phyloP scores from a whole-genome alignment of 352 stramenopile genomes.

The Phytophthora europaea region DNA sequence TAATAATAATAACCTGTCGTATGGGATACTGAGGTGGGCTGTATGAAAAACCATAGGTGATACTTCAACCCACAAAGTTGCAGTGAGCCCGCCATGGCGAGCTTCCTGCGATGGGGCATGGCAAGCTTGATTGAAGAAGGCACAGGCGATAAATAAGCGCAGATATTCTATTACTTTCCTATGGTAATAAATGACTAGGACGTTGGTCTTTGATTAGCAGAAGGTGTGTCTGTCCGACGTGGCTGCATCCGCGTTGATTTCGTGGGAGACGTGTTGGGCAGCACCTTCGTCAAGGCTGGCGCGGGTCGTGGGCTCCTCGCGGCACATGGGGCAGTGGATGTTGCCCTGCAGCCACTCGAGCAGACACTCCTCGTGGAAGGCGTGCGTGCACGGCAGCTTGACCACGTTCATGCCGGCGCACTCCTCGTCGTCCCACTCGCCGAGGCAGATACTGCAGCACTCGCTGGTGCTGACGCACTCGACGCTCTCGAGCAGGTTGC shows the following conservation, averaged over 20 bases:
- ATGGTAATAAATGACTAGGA: slow-evolving; percentile 35
- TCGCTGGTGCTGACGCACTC: slow-evolving; percentile 63
- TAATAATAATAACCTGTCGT: slow-evolving; percentile 8
- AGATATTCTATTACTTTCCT: slow-evolving; percentile 43
- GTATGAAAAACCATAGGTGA: slow-evolving; percentile 3
- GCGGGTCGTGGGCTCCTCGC: slow-evolving; percentile 63
- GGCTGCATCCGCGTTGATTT: slow-evolving; percentile 17
- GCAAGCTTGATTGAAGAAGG: not conserved
- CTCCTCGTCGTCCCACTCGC: slow-evolving; percentile 86
- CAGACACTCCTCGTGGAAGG: slow-evolving; percentile 89
- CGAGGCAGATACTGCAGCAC: slow-evolving; percentile 88
- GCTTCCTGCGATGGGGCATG: not conserved
- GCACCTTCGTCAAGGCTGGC: slow-evolving; percentile 20
- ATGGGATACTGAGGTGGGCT: not conserved
- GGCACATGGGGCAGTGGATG: slow-evolving; percentile 88
- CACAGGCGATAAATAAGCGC: slow-evolving; percentile 21
- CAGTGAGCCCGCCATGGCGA: not conserved
- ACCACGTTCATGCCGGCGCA: slow-evolving; percentile 86
- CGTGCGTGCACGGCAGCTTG: slow-evolving; percentile 85
- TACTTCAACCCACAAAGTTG: not conserved
- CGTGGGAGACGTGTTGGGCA: slow-evolving; percentile 6
- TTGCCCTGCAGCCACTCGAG: slow-evolving; percentile 89
- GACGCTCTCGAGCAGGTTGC: slow-evolving; percentile 63
- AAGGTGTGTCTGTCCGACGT: slow-evolving; percentile 24
- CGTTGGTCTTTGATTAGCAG: slow-evolving; percentile 2